Evolutionary conservation across 371 early-diverging fungal genomes (phyloP), one percentile per base, ranked within the genome.

Genomic region (Mortierella sp.): DNA sequence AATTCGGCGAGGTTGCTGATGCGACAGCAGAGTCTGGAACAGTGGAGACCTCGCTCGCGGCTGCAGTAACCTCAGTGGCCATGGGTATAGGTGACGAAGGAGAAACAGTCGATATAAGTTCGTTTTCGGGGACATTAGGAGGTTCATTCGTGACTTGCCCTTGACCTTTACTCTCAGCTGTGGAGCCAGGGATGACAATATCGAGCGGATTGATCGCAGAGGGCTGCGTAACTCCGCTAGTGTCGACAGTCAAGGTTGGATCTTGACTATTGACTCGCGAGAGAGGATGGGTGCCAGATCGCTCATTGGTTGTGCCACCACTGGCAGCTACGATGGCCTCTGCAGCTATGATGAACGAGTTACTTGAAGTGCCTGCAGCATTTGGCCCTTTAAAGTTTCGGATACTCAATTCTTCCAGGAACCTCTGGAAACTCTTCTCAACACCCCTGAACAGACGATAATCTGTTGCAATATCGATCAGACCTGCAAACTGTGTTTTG

Each of bases 401-500:
- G 37, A 81, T 70, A 40, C 77, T 76, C 58, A 76, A 24, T 51
- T 81, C 83, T 37, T 81, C 83, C 64, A 81, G 37, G 65, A 80
- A 75, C n/a, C 81, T 64, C 59, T 75, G 40, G 18, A 80, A 62
- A 35, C 75, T 75, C 73, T 80, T 80, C 35, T 80, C 81, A 0
- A 80, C 81, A 10, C 81, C 81, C 14, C 81, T 68, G 73, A 80
- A 80, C 43, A 80, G 35, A 45, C 81, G 60, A 35, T 75, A 75
- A 60, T 80, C 81, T 12, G 81, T 81, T 14, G 83, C 71, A 47
- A 81, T 73, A 37, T 81, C 83, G 22, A 81, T 81, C 39, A 81
- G 49, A 1, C 83, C 83, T 18, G 73, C 76, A 67, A 81, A 81
- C 43, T 76, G 68, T 0, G 83, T 81, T 64, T 73, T 72, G 61